Evolutionary conservation across 2,329 filamentous ascomycete genomes (phyloP), one percentile per base, ranked within the genome.

Genomic region (Endothia cerciana): DNA sequence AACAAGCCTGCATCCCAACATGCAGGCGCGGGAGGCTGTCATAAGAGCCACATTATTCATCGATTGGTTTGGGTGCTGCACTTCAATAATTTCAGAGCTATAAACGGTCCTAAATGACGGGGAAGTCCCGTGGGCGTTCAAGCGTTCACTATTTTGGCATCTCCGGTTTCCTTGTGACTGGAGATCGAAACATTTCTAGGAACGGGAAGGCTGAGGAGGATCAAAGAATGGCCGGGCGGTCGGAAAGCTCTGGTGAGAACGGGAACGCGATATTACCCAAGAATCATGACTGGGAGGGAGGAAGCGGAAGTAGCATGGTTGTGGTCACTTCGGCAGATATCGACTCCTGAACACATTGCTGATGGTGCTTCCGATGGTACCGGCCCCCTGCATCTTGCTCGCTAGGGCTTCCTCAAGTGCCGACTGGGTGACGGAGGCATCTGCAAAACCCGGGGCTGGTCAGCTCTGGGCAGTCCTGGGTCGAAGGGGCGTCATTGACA

Each of bases 401-500:
- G 91, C 85, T 62, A 93, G 78, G 8, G 90, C 91, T 74, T 94
- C 91, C 75, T 94, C 91, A 64, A 94, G 79, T 3, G 91, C 91
- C 19, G 89, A 92, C 74, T 93, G 91, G 36, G 91, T 93, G 19
- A 94, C 89, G 22, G 91, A 92, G 22, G 90, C 88, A 81, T 94
- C 91, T 91, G 36, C 22, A 17, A n/a, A 51, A 11, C 60, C 62
- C 64, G 71, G 62, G 64, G 17, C 13, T n/a, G 15, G 19, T 57
- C 25, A 38, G 56, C n/a, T 30, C 36, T 30, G 22, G 43, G 57
- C 33, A 30, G 3, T 15, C 15, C 28, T 22, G 7, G 5, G 19
- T 36, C 2, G 33, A 36, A 36, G 38, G 25, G 13, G 19, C 10
- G 13, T 15, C 36, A 5, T 57, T 22, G 33, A 22, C 63, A 68